phyloP scores from a whole-genome alignment of 2,329 filamentous ascomycete species.

The Penicillium olsonii region DNA sequence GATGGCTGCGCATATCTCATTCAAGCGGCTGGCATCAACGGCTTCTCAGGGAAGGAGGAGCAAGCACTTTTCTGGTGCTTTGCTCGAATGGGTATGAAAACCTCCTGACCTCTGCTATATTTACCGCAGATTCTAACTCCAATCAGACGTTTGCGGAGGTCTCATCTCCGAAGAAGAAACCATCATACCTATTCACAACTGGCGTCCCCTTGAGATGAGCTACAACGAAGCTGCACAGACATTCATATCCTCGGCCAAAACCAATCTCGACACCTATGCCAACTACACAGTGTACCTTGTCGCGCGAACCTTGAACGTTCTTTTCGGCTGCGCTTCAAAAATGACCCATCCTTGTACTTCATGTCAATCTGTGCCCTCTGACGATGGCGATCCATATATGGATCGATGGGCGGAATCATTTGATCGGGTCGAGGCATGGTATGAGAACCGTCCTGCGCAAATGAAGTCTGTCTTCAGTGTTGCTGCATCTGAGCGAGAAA shows the following conservation, averaged over 20 bases:
- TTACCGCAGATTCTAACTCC: not conserved
- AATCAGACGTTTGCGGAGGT: slow-evolving; percentile 52
- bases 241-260: slow-evolving; percentile 28
- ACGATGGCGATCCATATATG: slow-evolving; percentile 24
- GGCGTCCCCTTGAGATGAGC: slow-evolving; percentile 39
- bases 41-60: slow-evolving; percentile 52
- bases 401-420: slow-evolving; percentile 44
- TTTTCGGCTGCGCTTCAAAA: slow-evolving; percentile 26
- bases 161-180: slow-evolving; percentile 55
- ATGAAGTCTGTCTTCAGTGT: slow-evolving; percentile 31
- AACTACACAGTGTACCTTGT: slow-evolving; percentile 54
- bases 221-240: slow-evolving; percentile 23
- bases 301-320: slow-evolving; percentile 47
- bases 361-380: slow-evolving; percentile 17
- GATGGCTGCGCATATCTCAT: slow-evolving; percentile 56
- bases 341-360: slow-evolving; percentile 16
- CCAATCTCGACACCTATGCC: slow-evolving; percentile 50
- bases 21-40: slow-evolving; percentile 53
- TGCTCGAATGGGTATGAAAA: slow-evolving; percentile 50
- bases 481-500: slow-evolving; percentile 8
- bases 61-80: slow-evolving; percentile 59
- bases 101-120: not conserved
- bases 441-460: slow-evolving; percentile 32
- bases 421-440: slow-evolving; percentile 46
- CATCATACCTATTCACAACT: slow-evolving; percentile 51